These are phyloP conservation scores for Vaccinium macrocarpon DNA, from an alignment of 148 eudicot species.

Conservation along the genomic window DNA sequence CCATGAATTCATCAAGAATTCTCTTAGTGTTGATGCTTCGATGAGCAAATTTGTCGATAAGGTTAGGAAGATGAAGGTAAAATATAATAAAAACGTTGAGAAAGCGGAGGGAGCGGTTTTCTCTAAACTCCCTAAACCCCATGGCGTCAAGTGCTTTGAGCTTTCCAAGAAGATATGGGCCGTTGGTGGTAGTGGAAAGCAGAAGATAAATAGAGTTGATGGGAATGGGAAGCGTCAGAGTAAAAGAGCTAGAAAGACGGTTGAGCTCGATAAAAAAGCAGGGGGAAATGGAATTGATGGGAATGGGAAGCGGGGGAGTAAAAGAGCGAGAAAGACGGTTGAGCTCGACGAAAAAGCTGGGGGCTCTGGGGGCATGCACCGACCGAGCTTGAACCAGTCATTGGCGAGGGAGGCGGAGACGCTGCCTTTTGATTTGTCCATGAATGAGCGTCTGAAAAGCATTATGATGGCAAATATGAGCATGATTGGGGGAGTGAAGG, in stretches of 20 bases:
- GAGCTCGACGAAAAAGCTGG: not conserved
- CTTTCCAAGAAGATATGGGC: slow-evolving; percentile 62
- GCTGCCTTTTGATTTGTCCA: not conserved
- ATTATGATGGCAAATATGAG: slow-evolving; percentile 17
- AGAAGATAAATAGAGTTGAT: not conserved
- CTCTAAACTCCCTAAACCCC: slow-evolving; percentile 22
- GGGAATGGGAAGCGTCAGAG: not conserved
- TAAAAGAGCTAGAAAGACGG: slow-evolving; percentile 12
- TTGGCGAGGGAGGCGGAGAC: not conserved
- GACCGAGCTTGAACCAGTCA: slow-evolving; percentile 17
- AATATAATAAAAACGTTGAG: slow-evolving; percentile 30
- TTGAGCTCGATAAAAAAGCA: not conserved
- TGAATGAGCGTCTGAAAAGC: not conserved
- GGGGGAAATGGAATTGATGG: not conserved
- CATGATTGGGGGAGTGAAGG: slow-evolving; percentile 25
- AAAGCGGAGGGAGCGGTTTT: slow-evolving; percentile 35
- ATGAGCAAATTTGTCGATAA: slow-evolving; percentile 46
- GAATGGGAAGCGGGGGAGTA: not conserved
- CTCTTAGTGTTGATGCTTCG: slow-evolving; percentile 26
- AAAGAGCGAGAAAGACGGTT: not conserved
- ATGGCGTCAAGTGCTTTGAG: slow-evolving; percentile 32
- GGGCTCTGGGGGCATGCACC: slow-evolving; percentile 15
- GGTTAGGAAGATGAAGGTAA: slow-evolving; percentile 54
- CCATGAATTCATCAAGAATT: slow-evolving; percentile 34
- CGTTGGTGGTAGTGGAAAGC: not conserved